A percentile compares a stretch with the other conserved stretches of the same genome.
Conservation (phyloP, 768 basidiomycete genomes). For the Crassisporium funariophilum region DNA sequence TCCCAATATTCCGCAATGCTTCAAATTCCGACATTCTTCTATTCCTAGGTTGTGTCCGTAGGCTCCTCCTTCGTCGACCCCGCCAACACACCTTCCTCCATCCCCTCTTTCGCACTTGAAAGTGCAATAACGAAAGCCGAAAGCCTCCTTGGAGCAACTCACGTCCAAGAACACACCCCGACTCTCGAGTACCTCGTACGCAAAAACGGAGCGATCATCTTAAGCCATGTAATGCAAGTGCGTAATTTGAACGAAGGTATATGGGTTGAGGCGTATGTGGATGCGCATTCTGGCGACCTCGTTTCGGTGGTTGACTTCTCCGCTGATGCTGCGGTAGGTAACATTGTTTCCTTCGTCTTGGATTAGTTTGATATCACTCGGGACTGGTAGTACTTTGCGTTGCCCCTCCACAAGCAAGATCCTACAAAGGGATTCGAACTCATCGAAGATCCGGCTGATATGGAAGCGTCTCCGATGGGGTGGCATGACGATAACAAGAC, state of each 20-base stretch:
- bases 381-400: constrained; percentile 34
- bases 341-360: neutral
- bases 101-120: constrained; percentile 38
- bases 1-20: constrained; percentile 25
- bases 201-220: constrained; percentile 39
- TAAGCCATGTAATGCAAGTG: constrained; percentile 45
- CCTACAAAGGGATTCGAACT: constrained; percentile 51
- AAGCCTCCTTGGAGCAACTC: constrained; percentile 41
- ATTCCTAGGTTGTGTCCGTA: constrained; percentile 28
- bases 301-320: constrained; percentile 58
- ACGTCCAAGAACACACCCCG: constrained; percentile 42
- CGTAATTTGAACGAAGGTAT: constrained; percentile 37
- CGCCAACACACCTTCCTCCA: constrained; percentile 33
- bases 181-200: constrained; percentile 46
- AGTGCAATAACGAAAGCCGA: constrained; percentile 39
- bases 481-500: constrained; percentile 38
- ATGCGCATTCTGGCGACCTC: constrained; percentile 55
- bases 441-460: constrained; percentile 56
- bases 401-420: constrained; percentile 53
- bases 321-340: constrained; percentile 42
- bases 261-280: constrained; percentile 65
- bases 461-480: constrained; percentile 52
- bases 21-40: too few relatives aligned
- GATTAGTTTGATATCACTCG: neutral
- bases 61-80: constrained; percentile 34